Base-by-base conservation (phyloP, 306 rosid genomes). In the Sphenostylis stenocarpa region DNA sequence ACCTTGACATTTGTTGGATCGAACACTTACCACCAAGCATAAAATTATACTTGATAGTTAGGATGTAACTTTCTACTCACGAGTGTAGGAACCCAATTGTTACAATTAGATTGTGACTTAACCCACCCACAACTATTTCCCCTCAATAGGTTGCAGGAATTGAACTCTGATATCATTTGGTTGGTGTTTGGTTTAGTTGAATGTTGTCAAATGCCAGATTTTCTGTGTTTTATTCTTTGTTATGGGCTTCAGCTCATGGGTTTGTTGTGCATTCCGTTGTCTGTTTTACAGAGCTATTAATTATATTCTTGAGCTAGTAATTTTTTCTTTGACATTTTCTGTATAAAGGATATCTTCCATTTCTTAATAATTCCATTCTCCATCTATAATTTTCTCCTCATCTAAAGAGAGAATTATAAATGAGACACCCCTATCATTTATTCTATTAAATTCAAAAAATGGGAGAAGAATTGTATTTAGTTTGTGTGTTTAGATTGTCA, bases 401-500 rank as follows among this genome's bases (percentile, higher is more conserved):
- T 76, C 28, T 67, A 19, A 47, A 34, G 33, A 53, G 33, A 57
- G 45, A 45, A 45, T 36, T 67, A 56, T 67, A 67, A 67, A 58
- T 3, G 57, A 3, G 33, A 45, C 26, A 29, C 33, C 66, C 19
- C 8, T 49, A n/a, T 72, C 68, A 60, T 65, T 63, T 75, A 9
- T 53, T 53, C 39, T 36, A 44, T 61, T 63, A 73, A 43, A 43
- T 48, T 71, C 41, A 55, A 52, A 38, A 34, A 65, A 24, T n/a
- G 29, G 61, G 15, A 67, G 60, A 21, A 3, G 24, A 28, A 41
- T 56, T 66, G 61, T 28, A 31, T 82, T 23, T 26, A 67, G 56
- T 72, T 79, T 58, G 65, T 56, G 11, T 51, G 55, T 62, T 57
- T 55, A 60, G 23, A 23, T 36, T 84, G 36, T 76, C 73, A 76